A percentile compares a stretch with the other conserved stretches of the same genome.
These are phyloP conservation scores for Limonium bicolor DNA, from an alignment of 148 eudicot species.

Conservation along the genomic window DNA sequence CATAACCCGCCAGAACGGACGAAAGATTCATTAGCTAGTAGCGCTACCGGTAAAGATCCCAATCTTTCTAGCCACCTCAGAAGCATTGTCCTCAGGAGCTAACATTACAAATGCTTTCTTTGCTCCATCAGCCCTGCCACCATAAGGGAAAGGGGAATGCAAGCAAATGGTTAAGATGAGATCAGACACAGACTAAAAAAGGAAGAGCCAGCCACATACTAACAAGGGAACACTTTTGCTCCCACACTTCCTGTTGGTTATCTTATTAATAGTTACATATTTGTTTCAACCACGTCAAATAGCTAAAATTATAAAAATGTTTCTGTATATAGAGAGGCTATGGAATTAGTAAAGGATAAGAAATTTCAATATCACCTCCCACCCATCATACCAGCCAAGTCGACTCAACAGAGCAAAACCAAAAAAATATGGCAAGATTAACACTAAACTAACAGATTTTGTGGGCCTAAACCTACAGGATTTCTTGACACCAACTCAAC, in stretches of 20 bases:
- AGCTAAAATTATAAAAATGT: too few relatives aligned
- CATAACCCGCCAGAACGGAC: too few relatives aligned
- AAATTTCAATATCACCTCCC: too few relatives aligned
- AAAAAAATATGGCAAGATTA: too few relatives aligned
- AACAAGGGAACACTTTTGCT: neutral
- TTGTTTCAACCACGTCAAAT: neutral
- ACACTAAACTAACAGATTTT: too few relatives aligned
- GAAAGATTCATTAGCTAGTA: too few relatives aligned
- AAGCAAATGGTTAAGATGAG: neutral
- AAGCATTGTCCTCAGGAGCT: conserved; percentile 20
- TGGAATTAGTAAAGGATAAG: too few relatives aligned
- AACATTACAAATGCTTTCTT: conserved; percentile 26
- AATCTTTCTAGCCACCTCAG: conserved; percentile 26
- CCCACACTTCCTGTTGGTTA: neutral
- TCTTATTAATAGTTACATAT: neutral
- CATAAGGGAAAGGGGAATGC: neutral
- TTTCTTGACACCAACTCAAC: too few relatives aligned
- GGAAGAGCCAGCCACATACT: neutral
- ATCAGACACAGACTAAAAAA: neutral
- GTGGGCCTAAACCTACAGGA: too few relatives aligned
- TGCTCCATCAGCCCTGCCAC: conserved; percentile 31
- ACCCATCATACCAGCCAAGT: too few relatives aligned
- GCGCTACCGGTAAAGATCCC: conserved; percentile 28
- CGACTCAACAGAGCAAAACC: too few relatives aligned
- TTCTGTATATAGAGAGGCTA: too few relatives aligned